Evolutionary conservation across 495 filamentous ascomycete genomes (phyloP).

Genomic region (Penicillium pulvis): DNA sequence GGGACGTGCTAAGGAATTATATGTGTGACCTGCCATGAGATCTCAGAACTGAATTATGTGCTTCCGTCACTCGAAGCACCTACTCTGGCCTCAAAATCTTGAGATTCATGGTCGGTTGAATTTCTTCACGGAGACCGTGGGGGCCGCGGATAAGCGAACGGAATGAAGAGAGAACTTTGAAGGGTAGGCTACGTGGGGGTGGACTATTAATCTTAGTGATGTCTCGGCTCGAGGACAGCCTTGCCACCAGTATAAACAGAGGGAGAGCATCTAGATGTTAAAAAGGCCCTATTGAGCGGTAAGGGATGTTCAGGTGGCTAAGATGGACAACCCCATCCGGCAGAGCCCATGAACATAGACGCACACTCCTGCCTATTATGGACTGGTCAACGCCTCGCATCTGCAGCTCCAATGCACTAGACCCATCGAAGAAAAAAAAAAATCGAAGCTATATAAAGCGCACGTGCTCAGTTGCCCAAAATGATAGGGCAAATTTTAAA

Average conservation of each 20-base stretch:
- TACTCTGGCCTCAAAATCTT: no score
- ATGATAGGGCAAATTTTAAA: neutral
- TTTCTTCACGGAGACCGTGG: no score
- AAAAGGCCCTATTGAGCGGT: neutral
- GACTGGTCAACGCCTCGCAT: neutral
- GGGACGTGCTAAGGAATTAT: no score
- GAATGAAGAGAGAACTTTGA: no score
- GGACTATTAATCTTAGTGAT: neutral
- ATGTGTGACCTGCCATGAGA: no score
- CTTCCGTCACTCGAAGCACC: no score
- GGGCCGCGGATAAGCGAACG: no score
- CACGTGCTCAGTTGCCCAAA: conserved; percentile 4
- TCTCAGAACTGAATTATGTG: no score
- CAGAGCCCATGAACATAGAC: neutral
- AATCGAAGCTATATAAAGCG: neutral
- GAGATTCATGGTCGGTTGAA: no score
- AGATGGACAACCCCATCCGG: neutral
- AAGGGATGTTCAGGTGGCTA: neutral
- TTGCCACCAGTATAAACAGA: neutral
- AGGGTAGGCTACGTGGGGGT: no score
- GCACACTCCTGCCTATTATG: neutral
- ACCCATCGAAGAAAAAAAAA: neutral
- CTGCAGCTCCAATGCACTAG: neutral
- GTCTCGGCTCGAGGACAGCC: neutral
- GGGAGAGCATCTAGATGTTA: neutral